Base-by-base conservation (phyloP, 2,329 filamentous ascomycete genomes). In the Trichothecium sympodiale region DNA sequence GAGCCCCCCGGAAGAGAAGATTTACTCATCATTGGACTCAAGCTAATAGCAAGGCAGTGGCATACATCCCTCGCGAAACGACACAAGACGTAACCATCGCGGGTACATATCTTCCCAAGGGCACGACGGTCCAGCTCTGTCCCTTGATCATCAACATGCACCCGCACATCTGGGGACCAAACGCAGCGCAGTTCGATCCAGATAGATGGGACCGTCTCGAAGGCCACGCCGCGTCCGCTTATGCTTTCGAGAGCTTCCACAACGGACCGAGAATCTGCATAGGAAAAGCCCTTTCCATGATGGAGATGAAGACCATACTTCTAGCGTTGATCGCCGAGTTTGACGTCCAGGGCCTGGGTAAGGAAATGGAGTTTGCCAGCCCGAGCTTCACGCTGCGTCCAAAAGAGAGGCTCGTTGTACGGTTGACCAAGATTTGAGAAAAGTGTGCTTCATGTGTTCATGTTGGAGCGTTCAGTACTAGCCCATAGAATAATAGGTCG, bases 251-350 rank as follows among this genome's bases (percentile, higher is more conserved):
- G 27, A 49, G 55, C 0, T 63, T 63, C 38, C 46, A 55, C 34
- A 52, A 56, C 31, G 60, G 58, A 3, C 54, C 57, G 5, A 46
- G 59, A 12, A 50, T 52, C 30, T 63, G 60, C 42, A 60, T 61
- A 23, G 60, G 60, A 10, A 53, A 51, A 37, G 49, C 45, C 8
- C 54, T 57, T 20, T 48, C 58, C 1, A 38, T 56, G 33, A 38
- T 61, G 34, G 59, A 61, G 43, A 53, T 62, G 43, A 63, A 63
- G 46, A 43, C 48, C 4, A 46, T 60, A 5, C 27, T 63, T 9
- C 41, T 51, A 3, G 52, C 55, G 38, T 37, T 61, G 31, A 39
- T 60, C 17, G 41, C 42, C 3, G 45, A 44, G 16, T 62, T 58
- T 39, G 39, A 39, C 13, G 48, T 60, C 17, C 42, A 53, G 20